Percentiles rank a stretch among this genome's conserved stretches.
phyloP scores from a whole-genome alignment of 352 stramenopile genomes.

The Phytophthora capsici region DNA sequence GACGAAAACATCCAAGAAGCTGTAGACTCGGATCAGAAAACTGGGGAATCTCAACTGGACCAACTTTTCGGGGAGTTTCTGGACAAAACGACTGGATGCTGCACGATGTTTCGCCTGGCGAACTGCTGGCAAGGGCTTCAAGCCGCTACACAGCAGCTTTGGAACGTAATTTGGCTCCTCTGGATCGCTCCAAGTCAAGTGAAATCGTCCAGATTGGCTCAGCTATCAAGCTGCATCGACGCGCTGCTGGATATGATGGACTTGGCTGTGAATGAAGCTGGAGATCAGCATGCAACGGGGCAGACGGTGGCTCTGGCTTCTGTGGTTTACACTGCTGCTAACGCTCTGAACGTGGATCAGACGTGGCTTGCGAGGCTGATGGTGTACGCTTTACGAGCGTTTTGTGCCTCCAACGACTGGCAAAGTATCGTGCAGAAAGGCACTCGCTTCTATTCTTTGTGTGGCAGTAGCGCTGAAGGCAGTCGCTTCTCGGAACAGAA shows the following conservation, averaged over 20 bases:
- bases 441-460: conserved; percentile 56
- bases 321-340: conserved; percentile 42
- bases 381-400: conserved; percentile 41
- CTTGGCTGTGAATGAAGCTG: conserved; percentile 6
- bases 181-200: conserved; percentile 61
- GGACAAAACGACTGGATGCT: conserved; percentile 47
- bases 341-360: conserved; percentile 44
- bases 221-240: conserved; percentile 44
- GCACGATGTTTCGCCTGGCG: conserved; percentile 48
- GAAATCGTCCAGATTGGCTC: conserved; percentile 18
- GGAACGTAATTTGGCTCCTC: conserved; percentile 57
- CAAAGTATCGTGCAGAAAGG: conserved; percentile 63
- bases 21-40: too few relatives aligned
- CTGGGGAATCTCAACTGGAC: conserved; percentile 3
- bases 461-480: conserved; percentile 33
- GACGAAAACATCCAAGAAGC: neutral
- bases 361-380: conserved; percentile 61
- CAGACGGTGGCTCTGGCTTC: conserved; percentile 44
- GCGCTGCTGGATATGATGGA: conserved; percentile 72
- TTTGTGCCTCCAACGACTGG: conserved; percentile 52
- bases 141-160: conserved; percentile 56
- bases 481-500: conserved; percentile 67
- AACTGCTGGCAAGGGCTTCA: conserved; percentile 69
- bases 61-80: conserved; percentile 44
- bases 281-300: conserved; percentile 4